These are phyloP conservation scores for Dothistroma septosporum DNA, from an alignment of 2,329 filamentous ascomycete species.

Conservation along the genomic window DNA sequence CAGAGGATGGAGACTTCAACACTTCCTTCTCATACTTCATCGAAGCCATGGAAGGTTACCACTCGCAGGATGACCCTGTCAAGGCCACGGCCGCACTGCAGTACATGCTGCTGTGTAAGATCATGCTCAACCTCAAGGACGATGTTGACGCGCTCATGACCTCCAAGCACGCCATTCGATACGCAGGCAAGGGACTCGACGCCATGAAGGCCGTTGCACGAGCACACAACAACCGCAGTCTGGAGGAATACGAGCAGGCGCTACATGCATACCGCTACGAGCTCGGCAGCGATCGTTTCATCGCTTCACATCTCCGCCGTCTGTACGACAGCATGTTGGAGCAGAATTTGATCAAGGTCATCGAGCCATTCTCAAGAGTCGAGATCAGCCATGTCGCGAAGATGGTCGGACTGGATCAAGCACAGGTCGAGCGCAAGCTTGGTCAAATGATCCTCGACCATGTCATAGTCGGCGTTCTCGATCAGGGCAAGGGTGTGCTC, in stretches of 20 bases:
- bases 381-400: conserved; percentile 96
- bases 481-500: conserved; percentile 95
- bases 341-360: conserved; percentile 99
- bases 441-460: conserved; percentile 99
- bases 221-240: conserved; percentile 88
- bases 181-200: conserved; percentile 91
- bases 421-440: conserved; percentile 95
- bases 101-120: conserved; percentile 99
- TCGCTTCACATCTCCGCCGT: conserved; percentile 90
- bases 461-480: conserved; percentile 94
- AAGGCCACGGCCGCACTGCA: conserved; percentile 96
- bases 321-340: conserved; percentile 98
- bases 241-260: conserved; percentile 95
- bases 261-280: conserved; percentile 87
- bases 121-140: conserved; percentile 96
- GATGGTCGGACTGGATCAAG: conserved; percentile 93
- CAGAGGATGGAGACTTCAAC: conserved; percentile 98
- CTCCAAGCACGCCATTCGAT: conserved; percentile 94
- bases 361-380: conserved; percentile 95
- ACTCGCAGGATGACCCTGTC: conserved; percentile 78
- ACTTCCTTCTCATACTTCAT: conserved; percentile 99
- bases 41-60: conserved; percentile 95
- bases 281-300: conserved; percentile 90
- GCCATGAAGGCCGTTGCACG: conserved; percentile 98
- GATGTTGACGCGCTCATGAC: conserved; percentile 93